phyloP scores from a whole-genome alignment of 192 early-diverging fungal genomes.

The Paraglomus brasilianum region DNA sequence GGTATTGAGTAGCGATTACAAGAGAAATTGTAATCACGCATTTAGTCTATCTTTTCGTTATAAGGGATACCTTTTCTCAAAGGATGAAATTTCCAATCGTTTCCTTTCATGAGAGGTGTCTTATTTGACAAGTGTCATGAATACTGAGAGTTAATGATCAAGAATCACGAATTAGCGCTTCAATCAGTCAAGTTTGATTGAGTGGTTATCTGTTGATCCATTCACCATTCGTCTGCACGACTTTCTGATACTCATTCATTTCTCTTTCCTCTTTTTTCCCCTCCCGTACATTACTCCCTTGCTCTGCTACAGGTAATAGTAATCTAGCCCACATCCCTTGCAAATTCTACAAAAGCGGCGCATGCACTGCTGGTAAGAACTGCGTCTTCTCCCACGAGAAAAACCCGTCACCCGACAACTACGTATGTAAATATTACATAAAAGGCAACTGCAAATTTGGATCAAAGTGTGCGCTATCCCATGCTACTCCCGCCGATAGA shows the following conservation, averaged over 20 bases:
- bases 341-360: slow-evolving; percentile 77
- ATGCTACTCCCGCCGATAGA: slow-evolving; percentile 40
- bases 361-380: slow-evolving; percentile 72
- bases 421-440: slow-evolving; percentile 73
- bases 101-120: no score
- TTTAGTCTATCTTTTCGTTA: no score
- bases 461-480: slow-evolving; percentile 67
- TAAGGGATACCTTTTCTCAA: no score
- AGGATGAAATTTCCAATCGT: no score
- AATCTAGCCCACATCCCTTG: slow-evolving; percentile 63
- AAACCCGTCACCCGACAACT: slow-evolving; percentile 57
- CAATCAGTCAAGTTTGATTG: neutral
- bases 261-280: slow-evolving; percentile 12
- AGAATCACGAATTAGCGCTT: no score
- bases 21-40: no score
- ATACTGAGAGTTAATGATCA: no score
- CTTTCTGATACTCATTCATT: neutral
- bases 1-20: no score
- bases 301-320: slow-evolving; percentile 17
- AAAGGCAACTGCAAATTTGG: slow-evolving; percentile 84
- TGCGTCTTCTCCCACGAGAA: slow-evolving; percentile 75
- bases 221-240: neutral
- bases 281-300: neutral
- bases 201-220: neutral
- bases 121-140: no score